Conservation (phyloP, 2,329 filamentous ascomycete species). For the Aspergillus flavus region DNA sequence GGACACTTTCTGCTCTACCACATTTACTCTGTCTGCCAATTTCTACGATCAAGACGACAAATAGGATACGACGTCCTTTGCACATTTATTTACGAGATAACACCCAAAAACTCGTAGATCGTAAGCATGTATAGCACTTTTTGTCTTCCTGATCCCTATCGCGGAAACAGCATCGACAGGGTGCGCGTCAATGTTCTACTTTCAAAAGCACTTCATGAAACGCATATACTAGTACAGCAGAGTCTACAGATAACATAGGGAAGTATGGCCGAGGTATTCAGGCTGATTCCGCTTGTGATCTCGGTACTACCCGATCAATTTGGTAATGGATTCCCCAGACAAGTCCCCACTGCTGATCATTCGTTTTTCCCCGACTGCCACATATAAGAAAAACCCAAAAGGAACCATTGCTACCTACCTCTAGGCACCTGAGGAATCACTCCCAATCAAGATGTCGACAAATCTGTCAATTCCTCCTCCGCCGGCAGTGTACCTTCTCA, state of each 20-base stretch:
- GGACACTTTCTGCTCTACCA: no score
- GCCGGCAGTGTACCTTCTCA: constrained; percentile 23
- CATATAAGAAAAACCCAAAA: neutral
- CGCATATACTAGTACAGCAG: neutral
- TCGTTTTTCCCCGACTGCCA: neutral
- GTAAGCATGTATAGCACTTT: neutral
- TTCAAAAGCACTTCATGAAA: neutral
- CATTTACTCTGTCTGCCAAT: no score
- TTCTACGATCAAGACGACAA: no score
- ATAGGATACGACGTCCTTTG: no score
- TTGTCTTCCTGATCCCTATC: neutral
- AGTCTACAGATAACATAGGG: neutral
- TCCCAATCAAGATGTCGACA: neutral
- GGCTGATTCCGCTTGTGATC: neutral
- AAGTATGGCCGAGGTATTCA: neutral
- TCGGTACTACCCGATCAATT: neutral
- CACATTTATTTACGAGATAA: no score
- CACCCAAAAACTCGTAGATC: no score
- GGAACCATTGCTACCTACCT: neutral
- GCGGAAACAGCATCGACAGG: neutral
- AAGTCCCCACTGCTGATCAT: neutral
- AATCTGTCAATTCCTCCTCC: constrained; percentile 8
- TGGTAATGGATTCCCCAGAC: neutral
- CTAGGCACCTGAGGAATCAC: neutral
- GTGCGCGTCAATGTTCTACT: neutral